Evolutionary conservation across 371 early-diverging fungal species (phyloP), one percentile per base, ranked within the genome.

Genomic region (Rhizopus delemar): DNA sequence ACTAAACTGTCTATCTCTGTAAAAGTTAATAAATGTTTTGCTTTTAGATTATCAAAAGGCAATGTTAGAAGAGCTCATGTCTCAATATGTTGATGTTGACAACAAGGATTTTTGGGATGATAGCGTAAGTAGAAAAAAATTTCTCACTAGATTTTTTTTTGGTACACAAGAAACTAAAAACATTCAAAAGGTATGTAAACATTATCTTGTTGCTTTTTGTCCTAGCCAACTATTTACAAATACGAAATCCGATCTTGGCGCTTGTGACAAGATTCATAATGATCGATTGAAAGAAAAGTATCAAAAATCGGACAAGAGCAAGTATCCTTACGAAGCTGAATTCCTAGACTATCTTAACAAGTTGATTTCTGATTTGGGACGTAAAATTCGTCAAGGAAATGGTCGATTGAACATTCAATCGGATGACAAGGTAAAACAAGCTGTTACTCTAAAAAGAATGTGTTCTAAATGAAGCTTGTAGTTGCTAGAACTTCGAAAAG

Each of bases 171-270:
- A 39, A 16, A 35, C 3, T 9, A 11, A 16, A 22, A 53, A 31
- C 8, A 0, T 41, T 32, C 45, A 2, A 22, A 77, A 91, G 84
- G 88, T 95, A 8, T 95, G 94, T 74, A 95, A 93, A 63, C 81
- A 93, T 73, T 89, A 83, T 60, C 75, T 95, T 46, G 92, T 91
- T 39, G 87, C 82, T 38, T 95, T 93, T 58, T 95, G 95, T 66
- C 94, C 95, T 28, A 81, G 90, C 60, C 86, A 88, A 57, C 75
- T 90, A 32, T 95, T 95, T 70, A 85, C 86, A 41, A 94, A 94
- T 72, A 95, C 95, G 2, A 95, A 94, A 68, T 88, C 89, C 31
- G 92, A 90, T 64, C 75, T 92, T 53, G 89, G 92, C 32, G 78
- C 80, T 0, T 92, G 93, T 71, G 78, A 80, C 50, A 81, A 87